Base-by-base conservation (phyloP, 83 land plant species). In the Picea mariana region DNA sequence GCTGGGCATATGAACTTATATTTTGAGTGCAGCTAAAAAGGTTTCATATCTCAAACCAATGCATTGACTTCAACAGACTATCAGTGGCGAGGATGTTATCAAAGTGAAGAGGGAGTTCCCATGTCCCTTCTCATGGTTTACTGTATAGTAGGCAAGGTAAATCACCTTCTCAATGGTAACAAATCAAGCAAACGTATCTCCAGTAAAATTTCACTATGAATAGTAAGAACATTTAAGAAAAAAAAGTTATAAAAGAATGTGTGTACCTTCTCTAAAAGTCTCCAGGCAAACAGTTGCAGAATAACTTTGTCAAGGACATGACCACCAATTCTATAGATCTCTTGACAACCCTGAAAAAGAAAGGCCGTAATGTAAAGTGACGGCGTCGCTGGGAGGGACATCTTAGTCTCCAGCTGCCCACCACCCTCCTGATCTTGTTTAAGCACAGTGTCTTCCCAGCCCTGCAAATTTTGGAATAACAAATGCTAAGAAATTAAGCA, bases 361-460 rank as follows among this genome's bases (percentile, higher is more conserved):
- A 98, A 96, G 31, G 95, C 84, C 58, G 87, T 87, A 18, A 93
- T 81, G 84, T 96, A 96, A 4, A 91, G 87, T 4, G 99, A 98
- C 42, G 99, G 97, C 97, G 94, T 92, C 12, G 93, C 98, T 75
- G 99, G 99, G 20, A 98, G 92, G 3, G 92, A 82, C 69, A 98
- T 92, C 77, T 87, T 90, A 84, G 95, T 87, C 80, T 94, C 97
- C 60, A 91, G 82, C 31, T 87, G 87, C 47, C 80, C 91, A 55
- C 92, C 95, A 49, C 68, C 84, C 27, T 92, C 86, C 63, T 90
- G 90, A 34, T 87, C 93, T 88, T 95, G 94, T 84, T 89, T 93
- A 16, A 96, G 82, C 2, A 89, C 80, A 62, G 96, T 98, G 71
- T 93, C 99, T 84, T 98, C 97, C 99, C 99, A 98, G 24, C 99